Percentiles rank a stretch among this genome's conserved stretches.
Conservation (phyloP, 371 early-diverging fungal genomes). For the Rhizopus sp. region DNA sequence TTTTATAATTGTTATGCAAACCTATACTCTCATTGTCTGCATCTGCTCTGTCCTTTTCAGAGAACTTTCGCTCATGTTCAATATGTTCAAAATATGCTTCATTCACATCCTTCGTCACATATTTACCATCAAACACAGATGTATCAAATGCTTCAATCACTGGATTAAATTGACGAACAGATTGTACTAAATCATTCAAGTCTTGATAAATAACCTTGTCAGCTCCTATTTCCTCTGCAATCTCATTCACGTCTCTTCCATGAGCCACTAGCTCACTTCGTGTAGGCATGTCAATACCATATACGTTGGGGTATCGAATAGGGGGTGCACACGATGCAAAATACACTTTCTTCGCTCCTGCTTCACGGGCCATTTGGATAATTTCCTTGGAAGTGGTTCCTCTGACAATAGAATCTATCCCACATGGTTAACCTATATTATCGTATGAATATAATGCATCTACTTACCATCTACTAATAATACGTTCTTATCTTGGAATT, state of each 20-base stretch:
- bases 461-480: constrained; percentile 89
- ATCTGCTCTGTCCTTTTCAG: constrained; percentile 40
- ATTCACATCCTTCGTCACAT: constrained; percentile 88
- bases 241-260: constrained; percentile 73
- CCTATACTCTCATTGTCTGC: constrained; percentile 67
- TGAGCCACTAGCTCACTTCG: constrained; percentile 89
- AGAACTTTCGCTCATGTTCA: constrained; percentile 65
- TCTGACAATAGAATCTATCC: constrained; percentile 93
- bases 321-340: constrained; percentile 98
- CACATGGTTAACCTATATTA: background rate
- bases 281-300: constrained; percentile 99
- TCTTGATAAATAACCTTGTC: constrained; percentile 92
- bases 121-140: constrained; percentile 92
- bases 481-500: constrained; percentile 94
- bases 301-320: constrained; percentile 95
- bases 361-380: constrained; percentile 97
- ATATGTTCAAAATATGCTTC: constrained; percentile 77
- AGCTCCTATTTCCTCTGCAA: constrained; percentile 89
- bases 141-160: constrained; percentile 84
- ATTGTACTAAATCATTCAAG: constrained; percentile 78
- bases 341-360: constrained; percentile 97
- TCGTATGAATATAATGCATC: background rate
- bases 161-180: constrained; percentile 83
- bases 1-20: constrained; percentile 55
- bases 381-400: constrained; percentile 98